Conservation (phyloP, 495 filamentous ascomycete species). For the Aspergillus nidulans region DNA sequence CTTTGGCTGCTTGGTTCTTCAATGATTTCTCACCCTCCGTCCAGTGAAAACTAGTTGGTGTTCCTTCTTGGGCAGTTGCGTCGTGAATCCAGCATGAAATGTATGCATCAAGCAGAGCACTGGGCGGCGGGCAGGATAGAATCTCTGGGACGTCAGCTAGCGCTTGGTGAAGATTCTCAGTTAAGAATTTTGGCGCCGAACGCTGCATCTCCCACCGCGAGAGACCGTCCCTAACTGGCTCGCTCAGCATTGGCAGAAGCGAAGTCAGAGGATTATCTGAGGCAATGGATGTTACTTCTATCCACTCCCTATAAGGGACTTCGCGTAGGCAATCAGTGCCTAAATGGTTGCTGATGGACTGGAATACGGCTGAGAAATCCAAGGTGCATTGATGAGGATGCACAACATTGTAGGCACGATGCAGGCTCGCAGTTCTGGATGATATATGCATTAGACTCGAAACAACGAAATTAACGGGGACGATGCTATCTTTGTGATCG, state of each 20-base stretch:
- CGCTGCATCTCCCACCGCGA: not conserved
- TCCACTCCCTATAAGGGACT: not conserved
- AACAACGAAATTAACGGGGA: slow-evolving; percentile 15
- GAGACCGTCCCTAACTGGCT: not conserved
- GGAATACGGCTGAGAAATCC: not conserved
- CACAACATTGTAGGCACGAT: not conserved
- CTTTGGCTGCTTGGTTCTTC: no score
- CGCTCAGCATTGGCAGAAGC: not conserved
- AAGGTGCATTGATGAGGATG: not conserved
- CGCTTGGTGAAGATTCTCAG: not conserved
- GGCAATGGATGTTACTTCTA: not conserved
- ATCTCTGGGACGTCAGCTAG: not conserved
- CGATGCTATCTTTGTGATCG: slow-evolving; percentile 4
- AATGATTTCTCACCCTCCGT: no score
- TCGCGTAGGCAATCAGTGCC: not conserved
- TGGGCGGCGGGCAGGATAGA: not conserved
- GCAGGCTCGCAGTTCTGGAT: not conserved
- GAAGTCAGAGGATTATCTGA: not conserved
- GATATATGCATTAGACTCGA: slow-evolving; percentile 10
- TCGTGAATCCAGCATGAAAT: no score
- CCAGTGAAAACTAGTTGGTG: no score
- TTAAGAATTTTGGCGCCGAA: not conserved
- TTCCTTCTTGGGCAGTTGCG: no score
- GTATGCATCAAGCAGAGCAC: no score
- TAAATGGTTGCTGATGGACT: not conserved